phyloP scores from a whole-genome alignment of 1,139 yeast species.

The Magnusiomyces magnusii region DNA sequence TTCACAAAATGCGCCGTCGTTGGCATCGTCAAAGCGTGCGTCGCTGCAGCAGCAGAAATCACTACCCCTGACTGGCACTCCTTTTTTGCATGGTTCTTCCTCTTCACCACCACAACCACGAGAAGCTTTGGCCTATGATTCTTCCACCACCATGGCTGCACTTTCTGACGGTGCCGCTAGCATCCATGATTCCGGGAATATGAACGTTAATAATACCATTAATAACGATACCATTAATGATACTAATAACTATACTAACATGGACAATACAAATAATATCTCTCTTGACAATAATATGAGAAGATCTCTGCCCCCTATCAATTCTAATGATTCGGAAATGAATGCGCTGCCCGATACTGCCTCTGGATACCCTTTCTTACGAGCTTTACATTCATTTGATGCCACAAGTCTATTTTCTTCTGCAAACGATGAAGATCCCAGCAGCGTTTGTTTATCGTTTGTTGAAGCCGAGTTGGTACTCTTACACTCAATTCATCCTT shows the following conservation, averaged over 20 bases:
- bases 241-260: background rate
- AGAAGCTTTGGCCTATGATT: background rate
- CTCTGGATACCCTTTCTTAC: constrained; percentile 32
- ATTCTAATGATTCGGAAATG: background rate
- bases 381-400: constrained; percentile 76
- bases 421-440: constrained; percentile 40
- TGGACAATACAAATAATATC: background rate
- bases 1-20: background rate
- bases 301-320: background rate
- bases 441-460: constrained; percentile 78
- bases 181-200: background rate
- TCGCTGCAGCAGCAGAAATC: constrained; percentile 1
- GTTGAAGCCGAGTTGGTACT: constrained; percentile 74
- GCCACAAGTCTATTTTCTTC: constrained; percentile 50
- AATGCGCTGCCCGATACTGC: constrained; percentile 3
- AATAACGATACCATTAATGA: background rate
- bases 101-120: background rate
- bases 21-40: background rate
- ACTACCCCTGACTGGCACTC: background rate
- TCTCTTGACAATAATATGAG: background rate
- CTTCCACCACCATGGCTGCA: background rate
- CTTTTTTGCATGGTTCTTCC: background rate
- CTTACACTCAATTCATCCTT: constrained; percentile 80
- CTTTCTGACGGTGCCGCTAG: background rate
- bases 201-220: background rate